Evolutionary conservation across 768 basidiomycete genomes (phyloP).

Genomic region (Tylopilus subfusipes): DNA sequence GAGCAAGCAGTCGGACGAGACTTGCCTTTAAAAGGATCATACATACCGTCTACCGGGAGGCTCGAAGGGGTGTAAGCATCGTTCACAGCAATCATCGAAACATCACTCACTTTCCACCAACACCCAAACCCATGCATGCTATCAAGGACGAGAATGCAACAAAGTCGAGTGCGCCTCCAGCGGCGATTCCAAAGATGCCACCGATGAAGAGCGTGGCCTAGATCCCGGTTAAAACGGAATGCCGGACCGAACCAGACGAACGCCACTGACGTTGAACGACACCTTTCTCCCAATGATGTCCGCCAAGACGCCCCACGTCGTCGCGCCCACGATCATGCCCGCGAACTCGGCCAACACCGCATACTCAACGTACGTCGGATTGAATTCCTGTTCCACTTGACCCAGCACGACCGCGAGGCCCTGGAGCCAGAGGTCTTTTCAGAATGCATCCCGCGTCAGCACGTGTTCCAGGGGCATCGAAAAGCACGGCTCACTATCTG

Average conservation of each 20-base stretch:
- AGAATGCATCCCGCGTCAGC: no score
- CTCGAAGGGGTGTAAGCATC: constrained; percentile 24
- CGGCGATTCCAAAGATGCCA: constrained; percentile 50
- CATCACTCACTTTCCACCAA: constrained; percentile 48
- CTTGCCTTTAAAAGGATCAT: background rate
- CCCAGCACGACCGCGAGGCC: constrained; percentile 45
- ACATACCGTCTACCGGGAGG: constrained; percentile 46
- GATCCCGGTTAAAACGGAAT: background rate
- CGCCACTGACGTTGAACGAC: constrained; percentile 38
- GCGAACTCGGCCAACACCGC: constrained; percentile 45
- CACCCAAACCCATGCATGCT: constrained; percentile 47
- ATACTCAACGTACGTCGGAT: constrained; percentile 42
- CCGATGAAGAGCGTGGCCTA: constrained; percentile 35
- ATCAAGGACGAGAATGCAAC: constrained; percentile 43
- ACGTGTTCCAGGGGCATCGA: constrained; percentile 21
- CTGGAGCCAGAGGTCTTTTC: constrained; percentile 44
- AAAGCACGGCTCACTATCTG: constrained; percentile 38
- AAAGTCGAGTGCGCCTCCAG: constrained; percentile 46
- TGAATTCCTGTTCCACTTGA: constrained; percentile 42
- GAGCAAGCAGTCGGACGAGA: constrained; percentile 8
- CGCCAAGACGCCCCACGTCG: constrained; percentile 46
- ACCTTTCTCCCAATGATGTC: constrained; percentile 46
- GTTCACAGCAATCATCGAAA: constrained; percentile 10
- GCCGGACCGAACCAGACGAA: background rate
- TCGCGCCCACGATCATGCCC: constrained; percentile 48